A percentile compares a stretch with the other conserved stretches of the same genome.
phyloP scores from a whole-genome alignment of 768 basidiomycete genomes.

The Albatrellus ellisii region DNA sequence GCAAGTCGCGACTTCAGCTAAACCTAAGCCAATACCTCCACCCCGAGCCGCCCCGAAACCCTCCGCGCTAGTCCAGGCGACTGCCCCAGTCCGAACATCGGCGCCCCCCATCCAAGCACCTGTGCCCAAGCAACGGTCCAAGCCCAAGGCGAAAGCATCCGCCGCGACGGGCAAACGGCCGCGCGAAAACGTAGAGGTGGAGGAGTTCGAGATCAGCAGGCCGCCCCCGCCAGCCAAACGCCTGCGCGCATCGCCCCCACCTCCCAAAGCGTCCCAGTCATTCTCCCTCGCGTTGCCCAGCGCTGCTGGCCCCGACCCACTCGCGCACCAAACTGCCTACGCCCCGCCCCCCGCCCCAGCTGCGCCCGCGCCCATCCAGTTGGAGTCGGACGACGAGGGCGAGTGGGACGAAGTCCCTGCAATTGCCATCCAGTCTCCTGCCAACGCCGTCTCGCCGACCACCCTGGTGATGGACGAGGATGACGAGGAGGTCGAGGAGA shows the following conservation, averaged over 20 bases:
- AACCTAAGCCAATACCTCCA: background rate
- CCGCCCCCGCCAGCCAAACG: constrained; percentile 29
- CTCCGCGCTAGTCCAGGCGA: constrained; percentile 11
- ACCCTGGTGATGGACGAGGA: constrained; percentile 23
- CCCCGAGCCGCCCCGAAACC: constrained; percentile 10
- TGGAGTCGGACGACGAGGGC: constrained; percentile 30
- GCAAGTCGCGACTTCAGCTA: background rate
- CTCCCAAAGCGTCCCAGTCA: constrained; percentile 17
- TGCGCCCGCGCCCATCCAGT: constrained; percentile 15
- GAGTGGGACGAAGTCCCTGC: constrained; percentile 38
- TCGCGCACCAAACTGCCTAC: constrained; percentile 15
- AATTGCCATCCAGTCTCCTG: constrained; percentile 13
- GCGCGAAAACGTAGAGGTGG: constrained; percentile 26
- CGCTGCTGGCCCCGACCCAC: constrained; percentile 10
- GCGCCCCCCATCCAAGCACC: constrained; percentile 4
- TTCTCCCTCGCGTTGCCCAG: constrained; percentile 27
- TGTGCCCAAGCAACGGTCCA: constrained; percentile 1
- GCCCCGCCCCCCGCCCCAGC: constrained; percentile 15
- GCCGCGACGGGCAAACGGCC: constrained; percentile 10
- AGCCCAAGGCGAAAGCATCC: constrained; percentile 17
- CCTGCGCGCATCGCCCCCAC: constrained; percentile 11
- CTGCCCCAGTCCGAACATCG: background rate
- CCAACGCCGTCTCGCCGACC: constrained; percentile 11
- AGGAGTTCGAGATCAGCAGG: constrained; percentile 35
- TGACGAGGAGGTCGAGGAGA: constrained; percentile 40